phyloP scores from a whole-genome alignment of 108 stramenopile species.

The Skeletonema potamos region DNA sequence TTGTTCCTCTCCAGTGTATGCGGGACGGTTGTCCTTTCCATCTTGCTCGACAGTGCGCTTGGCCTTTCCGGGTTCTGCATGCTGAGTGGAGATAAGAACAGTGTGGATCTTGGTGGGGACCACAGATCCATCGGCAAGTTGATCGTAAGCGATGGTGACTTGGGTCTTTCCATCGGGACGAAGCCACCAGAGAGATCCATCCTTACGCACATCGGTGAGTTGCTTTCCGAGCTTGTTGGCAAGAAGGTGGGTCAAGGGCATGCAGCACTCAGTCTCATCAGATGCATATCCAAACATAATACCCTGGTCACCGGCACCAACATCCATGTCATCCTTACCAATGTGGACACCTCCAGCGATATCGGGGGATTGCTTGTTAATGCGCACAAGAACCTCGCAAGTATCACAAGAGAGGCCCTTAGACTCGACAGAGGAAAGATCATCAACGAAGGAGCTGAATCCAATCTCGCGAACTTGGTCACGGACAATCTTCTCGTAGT shows the following conservation, averaged over 20 bases:
- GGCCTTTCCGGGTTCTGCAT: conserved; percentile 89
- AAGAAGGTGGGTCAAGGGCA: conserved; percentile 96
- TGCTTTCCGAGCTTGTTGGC: conserved; percentile 93
- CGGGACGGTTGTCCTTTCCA: conserved; percentile 92
- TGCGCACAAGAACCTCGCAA: conserved; percentile 96
- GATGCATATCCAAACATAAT: conserved; percentile 99
- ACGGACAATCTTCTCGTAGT: conserved; percentile 97
- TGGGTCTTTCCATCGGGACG: conserved; percentile 99
- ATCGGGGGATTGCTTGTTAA: conserved; percentile 98
- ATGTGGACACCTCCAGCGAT: conserved; percentile 97
- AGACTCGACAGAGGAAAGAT: conserved; percentile 72
- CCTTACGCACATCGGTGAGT: conserved; percentile 97
- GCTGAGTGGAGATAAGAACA: conserved; percentile 97
- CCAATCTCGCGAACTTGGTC: conserved; percentile 96
- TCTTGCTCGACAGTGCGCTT: conserved; percentile 94
- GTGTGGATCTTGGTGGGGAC: conserved; percentile 96
- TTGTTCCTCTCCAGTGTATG: conserved; percentile 77
- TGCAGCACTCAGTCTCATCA: conserved; percentile 94
- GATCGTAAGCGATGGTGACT: conserved; percentile 95
- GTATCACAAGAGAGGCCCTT: conserved; percentile 96
- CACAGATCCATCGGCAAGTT: conserved; percentile 86
- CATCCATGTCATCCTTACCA: conserved; percentile 90
- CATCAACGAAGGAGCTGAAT: conserved; percentile 87
- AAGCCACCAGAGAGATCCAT: conserved; percentile 91
- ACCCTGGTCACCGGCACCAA: conserved; percentile 98